A percentile compares a stretch with the other conserved stretches of the same genome.
Evolutionary conservation across 139 green algal species (phyloP).

Genomic region (Chlorella sp.): DNA sequence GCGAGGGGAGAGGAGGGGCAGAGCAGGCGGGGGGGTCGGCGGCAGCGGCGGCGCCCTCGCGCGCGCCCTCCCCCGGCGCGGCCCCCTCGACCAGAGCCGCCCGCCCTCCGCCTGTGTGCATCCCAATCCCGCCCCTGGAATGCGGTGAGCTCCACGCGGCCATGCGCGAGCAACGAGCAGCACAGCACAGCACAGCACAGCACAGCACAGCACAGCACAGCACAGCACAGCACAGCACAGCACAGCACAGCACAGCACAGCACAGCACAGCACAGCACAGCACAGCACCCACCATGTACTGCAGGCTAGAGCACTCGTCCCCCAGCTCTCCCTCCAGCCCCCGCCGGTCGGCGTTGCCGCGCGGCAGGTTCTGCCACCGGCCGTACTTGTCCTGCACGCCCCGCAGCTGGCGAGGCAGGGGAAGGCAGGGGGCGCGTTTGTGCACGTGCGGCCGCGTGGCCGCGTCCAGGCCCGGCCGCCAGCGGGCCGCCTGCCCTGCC

Average conservation of each 20-base stretch:
- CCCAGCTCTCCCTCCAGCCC: slow-evolving; percentile 39
- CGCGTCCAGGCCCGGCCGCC: background rate
- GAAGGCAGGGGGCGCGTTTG: too few relatives aligned
- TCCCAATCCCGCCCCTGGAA: background rate
- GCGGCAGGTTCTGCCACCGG: slow-evolving; percentile 28
- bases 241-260: background rate
- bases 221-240: background rate
- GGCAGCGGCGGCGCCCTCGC: background rate
- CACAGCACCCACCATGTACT: slow-evolving; percentile 37
- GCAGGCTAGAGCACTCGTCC: slow-evolving; percentile 55
- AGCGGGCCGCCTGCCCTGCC: background rate
- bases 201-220: background rate
- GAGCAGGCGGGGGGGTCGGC: background rate
- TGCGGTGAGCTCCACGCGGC: background rate
- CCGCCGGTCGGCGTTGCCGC: slow-evolving; percentile 18
- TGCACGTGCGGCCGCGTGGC: background rate
- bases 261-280: background rate
- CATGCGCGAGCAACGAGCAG: background rate
- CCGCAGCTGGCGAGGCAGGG: slow-evolving; percentile 8
- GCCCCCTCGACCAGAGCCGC: too few relatives aligned
- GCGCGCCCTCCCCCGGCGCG: too few relatives aligned
- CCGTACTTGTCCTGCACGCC: slow-evolving; percentile 27
- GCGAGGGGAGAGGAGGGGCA: background rate
- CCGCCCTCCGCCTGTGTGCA: background rate
- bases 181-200: background rate